Conservation (phyloP, 352 stramenopile genomes). For the Globisporangium takayamanum region DNA sequence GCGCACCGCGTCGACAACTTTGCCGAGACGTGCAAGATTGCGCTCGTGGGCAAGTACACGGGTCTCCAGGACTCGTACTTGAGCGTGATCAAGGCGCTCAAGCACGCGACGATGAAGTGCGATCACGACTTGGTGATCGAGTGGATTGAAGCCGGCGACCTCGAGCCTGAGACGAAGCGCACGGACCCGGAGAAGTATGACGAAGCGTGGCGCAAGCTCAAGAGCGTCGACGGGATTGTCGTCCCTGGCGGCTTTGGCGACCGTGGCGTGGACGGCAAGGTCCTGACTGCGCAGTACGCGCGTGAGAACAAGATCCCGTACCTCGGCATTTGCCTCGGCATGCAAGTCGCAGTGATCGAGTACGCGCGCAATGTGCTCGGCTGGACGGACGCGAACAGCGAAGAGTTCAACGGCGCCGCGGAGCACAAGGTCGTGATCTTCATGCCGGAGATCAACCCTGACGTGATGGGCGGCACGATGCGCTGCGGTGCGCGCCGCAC, state of each 20-base stretch:
- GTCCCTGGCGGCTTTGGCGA: slow-evolving; percentile 98
- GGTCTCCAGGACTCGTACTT: slow-evolving; percentile 98
- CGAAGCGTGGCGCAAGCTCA: slow-evolving; percentile 91
- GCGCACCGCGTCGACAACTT: slow-evolving; percentile 92
- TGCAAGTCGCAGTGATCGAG: slow-evolving; percentile 94
- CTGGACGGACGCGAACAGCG: slow-evolving; percentile 92
- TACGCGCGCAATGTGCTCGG: slow-evolving; percentile 93
- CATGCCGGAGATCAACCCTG: slow-evolving; percentile 99
- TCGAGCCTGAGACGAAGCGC: slow-evolving; percentile 86
- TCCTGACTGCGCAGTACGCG: slow-evolving; percentile 93
- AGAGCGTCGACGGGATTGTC: slow-evolving; percentile 92
- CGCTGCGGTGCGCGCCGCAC: slow-evolving; percentile 95
- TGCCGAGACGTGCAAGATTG: slow-evolving; percentile 91
- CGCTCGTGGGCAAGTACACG: slow-evolving; percentile 99
- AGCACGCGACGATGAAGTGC: slow-evolving; percentile 94
- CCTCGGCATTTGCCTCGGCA: slow-evolving; percentile 98
- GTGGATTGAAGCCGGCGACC: slow-evolving; percentile 96
- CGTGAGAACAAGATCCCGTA: slow-evolving; percentile 95
- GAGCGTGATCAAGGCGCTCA: slow-evolving; percentile 96
- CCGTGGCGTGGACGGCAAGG: slow-evolving; percentile 97
- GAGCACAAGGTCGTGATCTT: slow-evolving; percentile 97
- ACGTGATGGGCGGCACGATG: slow-evolving; percentile 99
- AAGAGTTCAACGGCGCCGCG: slow-evolving; percentile 90
- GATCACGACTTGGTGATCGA: slow-evolving; percentile 92
- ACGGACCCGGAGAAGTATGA: slow-evolving; percentile 66